Conservation (phyloP, 179 eudicot species). For the Dionaea muscipula region DNA sequence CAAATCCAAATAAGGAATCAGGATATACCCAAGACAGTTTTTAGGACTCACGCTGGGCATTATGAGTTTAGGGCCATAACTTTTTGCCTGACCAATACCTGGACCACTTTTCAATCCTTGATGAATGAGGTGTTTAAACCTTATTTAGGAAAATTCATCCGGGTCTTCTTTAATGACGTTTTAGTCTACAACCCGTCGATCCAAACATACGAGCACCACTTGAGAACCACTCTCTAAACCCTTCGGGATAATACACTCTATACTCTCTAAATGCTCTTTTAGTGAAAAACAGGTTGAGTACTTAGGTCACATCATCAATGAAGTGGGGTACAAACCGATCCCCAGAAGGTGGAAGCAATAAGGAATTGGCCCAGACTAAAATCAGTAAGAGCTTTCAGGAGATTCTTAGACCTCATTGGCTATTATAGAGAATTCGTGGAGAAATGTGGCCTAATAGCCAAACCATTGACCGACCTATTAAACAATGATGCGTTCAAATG, state of each 20-base stretch:
- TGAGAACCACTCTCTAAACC: not conserved
- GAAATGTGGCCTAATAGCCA: not conserved
- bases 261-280: slow-evolving; percentile 5
- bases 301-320: not conserved
- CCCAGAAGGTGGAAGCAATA: not conserved
- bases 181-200: not conserved
- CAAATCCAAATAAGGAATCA: too few relatives aligned
- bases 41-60: too few relatives aligned
- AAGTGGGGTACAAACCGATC: slow-evolving; percentile 3
- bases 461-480: not conserved
- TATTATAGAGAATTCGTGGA: slow-evolving; percentile 4
- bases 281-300: not conserved
- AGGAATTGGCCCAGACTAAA: not conserved
- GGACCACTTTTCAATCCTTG: slow-evolving; percentile 1
- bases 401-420: slow-evolving; percentile 5
- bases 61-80: too few relatives aligned
- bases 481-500: not conserved
- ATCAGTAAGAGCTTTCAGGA: not conserved
- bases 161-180: slow-evolving; percentile 6
- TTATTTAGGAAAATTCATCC: not conserved
- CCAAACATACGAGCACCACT: not conserved
- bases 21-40: too few relatives aligned
- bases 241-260: not conserved
- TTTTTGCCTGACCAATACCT: too few relatives aligned
- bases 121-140: slow-evolving; percentile 1